A percentile compares a stretch with the other conserved stretches of the same genome.
Conservation (phyloP, 345 rosid genomes). For the Arabidopsis arenosa region DNA sequence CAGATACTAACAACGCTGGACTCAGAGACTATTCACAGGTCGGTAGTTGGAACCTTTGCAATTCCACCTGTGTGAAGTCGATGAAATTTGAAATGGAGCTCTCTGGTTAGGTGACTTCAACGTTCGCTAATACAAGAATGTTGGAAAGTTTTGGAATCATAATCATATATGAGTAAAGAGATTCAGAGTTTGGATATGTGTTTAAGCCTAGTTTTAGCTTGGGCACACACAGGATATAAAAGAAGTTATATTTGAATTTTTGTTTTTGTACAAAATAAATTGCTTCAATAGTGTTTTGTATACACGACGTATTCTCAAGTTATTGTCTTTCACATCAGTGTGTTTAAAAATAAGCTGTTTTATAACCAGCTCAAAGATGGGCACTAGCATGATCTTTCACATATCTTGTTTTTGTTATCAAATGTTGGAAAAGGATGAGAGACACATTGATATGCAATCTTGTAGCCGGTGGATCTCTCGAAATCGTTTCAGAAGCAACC, state of each 20-base stretch:
- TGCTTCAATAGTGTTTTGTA: not conserved
- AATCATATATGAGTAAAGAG: slow-evolving; percentile 18
- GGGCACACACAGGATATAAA: not conserved
- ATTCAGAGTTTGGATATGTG: slow-evolving; percentile 21
- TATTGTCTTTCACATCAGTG: not conserved
- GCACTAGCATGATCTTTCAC: not conserved
- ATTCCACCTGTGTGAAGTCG: slow-evolving; percentile 44
- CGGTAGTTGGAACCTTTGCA: slow-evolving; percentile 48
- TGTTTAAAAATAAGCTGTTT: not conserved
- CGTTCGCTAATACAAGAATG: slow-evolving; percentile 22
- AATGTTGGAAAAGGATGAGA: not conserved
- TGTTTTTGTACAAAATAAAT: slow-evolving; percentile 3
- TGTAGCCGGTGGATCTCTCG: not conserved
- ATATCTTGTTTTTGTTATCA: slow-evolving; percentile 5
- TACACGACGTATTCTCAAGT: not conserved
- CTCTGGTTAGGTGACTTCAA: slow-evolving; percentile 16
- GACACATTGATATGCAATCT: not conserved
- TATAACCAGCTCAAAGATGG: not conserved
- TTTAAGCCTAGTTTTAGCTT: slow-evolving; percentile 17
- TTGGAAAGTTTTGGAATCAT: slow-evolving; percentile 11
- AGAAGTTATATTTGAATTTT: not conserved
- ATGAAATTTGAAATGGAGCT: slow-evolving; percentile 15
- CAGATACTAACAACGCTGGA: slow-evolving; percentile 55
- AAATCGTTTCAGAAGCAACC: slow-evolving; percentile 15
- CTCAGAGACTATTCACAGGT: slow-evolving; percentile 44